These are phyloP conservation scores for Draba incana DNA, from an alignment of 345 rosid species.

Conservation along the genomic window DNA sequence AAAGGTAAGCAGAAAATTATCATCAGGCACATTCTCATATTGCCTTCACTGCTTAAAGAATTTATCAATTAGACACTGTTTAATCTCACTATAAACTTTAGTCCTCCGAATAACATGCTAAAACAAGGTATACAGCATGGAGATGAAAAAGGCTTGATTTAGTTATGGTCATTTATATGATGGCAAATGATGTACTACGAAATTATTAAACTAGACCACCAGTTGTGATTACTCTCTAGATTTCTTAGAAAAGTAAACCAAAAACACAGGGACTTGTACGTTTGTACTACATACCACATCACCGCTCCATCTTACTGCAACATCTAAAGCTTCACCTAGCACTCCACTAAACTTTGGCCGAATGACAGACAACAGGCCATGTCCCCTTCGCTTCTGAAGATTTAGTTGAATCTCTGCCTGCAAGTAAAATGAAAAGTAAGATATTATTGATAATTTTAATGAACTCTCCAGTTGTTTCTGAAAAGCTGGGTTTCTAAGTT, in stretches of 20 bases:
- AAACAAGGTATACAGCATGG: slow-evolving; percentile 1
- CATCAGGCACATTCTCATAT: slow-evolving; percentile 28
- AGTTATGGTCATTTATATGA: not conserved
- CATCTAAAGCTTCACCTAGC: slow-evolving; percentile 93
- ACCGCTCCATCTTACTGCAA: slow-evolving; percentile 97
- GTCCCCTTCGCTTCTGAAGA: slow-evolving; percentile 95
- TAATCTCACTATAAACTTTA: slow-evolving; percentile 9
- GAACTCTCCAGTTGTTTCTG: not conserved
- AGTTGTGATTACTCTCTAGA: slow-evolving; percentile 5
- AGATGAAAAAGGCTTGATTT: slow-evolving; percentile 1
- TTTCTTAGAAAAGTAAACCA: slow-evolving; percentile 21
- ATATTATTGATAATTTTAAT: not conserved
- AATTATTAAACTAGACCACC: slow-evolving; percentile 6
- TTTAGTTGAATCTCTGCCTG: slow-evolving; percentile 99
- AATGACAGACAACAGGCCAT: slow-evolving; percentile 83
- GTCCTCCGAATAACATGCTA: slow-evolving; percentile 14
- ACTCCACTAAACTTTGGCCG: slow-evolving; percentile 96
- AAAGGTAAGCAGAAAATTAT: slow-evolving; percentile 35
- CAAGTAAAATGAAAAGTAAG: slow-evolving; percentile 37
- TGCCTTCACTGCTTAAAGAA: slow-evolving; percentile 19
- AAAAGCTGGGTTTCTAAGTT: slow-evolving; percentile 17
- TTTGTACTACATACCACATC: slow-evolving; percentile 81
- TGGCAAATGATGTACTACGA: slow-evolving; percentile 23
- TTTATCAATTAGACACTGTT: not conserved
- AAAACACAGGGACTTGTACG: slow-evolving; percentile 12